These are phyloP conservation scores for Chaetomium sp. DNA, from an alignment of 2,329 filamentous ascomycete species.

Conservation along the genomic window DNA sequence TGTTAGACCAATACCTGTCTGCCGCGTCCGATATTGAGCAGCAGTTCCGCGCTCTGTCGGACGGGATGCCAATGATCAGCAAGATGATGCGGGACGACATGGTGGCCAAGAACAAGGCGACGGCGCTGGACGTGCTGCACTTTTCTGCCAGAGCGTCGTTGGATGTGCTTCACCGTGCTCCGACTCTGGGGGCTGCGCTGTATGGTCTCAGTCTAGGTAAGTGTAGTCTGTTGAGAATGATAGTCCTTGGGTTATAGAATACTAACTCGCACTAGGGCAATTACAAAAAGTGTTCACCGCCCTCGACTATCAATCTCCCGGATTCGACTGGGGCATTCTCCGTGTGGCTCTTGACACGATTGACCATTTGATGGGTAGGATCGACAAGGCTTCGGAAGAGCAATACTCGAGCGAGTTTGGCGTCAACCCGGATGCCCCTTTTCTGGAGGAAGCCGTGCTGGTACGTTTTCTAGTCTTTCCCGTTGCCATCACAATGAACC, in stretches of 20 bases:
- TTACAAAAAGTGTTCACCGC: conserved; percentile 46
- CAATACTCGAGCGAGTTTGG: conserved; percentile 32
- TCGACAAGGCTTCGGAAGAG: conserved; percentile 37
- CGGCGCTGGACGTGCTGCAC: conserved; percentile 47
- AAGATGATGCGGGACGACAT: conserved; percentile 43
- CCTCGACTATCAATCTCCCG: conserved; percentile 36
- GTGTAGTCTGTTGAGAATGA: conserved; percentile 6
- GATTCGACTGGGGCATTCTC: conserved; percentile 45
- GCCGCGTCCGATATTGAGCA: conserved; percentile 50
- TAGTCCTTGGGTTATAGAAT: not conserved
- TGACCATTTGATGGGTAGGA: conserved; percentile 39
- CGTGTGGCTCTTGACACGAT: conserved; percentile 40
- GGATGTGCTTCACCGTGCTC: conserved; percentile 43
- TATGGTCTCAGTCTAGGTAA: conserved; percentile 43
- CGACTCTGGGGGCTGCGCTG: conserved; percentile 40
- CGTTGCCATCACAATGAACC: too few species aligned
- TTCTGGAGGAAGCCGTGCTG: conserved; percentile 44
- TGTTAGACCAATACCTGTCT: conserved; percentile 51
- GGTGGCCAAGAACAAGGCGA: conserved; percentile 45
- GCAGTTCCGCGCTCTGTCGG: conserved; percentile 46
- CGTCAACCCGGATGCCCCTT: conserved; percentile 26
- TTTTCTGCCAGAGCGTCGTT: conserved; percentile 43
- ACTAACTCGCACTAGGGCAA: conserved; percentile 32
- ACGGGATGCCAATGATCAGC: conserved; percentile 37
- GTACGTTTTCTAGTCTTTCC: conserved; percentile 22